A percentile compares a stretch with the other conserved stretches of the same genome.
Evolutionary conservation across 140 eudicot species (phyloP).

Genomic region (Ambrosia hybrid): DNA sequence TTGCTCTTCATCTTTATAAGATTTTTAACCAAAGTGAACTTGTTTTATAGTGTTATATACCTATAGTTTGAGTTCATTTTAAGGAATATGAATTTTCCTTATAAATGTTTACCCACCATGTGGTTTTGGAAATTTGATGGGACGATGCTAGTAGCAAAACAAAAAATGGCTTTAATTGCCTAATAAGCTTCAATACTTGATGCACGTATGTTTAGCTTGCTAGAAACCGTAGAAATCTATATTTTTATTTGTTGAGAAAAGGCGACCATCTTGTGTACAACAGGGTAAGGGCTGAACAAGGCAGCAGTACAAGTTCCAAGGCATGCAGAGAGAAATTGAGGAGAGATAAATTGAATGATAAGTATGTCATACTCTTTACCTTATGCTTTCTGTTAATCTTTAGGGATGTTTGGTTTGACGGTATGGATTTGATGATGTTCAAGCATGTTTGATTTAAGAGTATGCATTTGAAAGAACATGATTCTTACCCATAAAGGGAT

Average conservation of each 20-base stretch:
- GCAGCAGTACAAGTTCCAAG: conserved; percentile 78
- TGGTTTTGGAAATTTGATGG: neutral
- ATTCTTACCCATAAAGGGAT: neutral
- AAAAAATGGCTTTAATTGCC: neutral
- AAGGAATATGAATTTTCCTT: neutral
- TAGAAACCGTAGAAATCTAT: neutral
- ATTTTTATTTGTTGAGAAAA: neutral
- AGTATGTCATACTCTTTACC: conserved; percentile 40
- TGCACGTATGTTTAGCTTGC: neutral
- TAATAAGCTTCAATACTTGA: conserved; percentile 2
- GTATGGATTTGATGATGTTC: neutral
- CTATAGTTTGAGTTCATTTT: neutral
- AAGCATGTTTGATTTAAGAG: neutral
- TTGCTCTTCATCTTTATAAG: conserved; percentile 8
- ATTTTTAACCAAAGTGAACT: neutral
- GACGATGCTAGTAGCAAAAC: conserved; percentile 9
- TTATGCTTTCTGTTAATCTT: neutral
- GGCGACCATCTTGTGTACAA: conserved; percentile 20
- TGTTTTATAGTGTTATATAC: conserved; percentile 14
- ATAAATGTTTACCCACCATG: neutral
- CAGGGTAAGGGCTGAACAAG: conserved; percentile 67
- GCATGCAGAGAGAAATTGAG: conserved; percentile 96
- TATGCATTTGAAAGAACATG: neutral
- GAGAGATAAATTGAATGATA: conserved; percentile 88
- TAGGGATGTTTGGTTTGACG: neutral